phyloP scores from a whole-genome alignment of 257 asterid species.

The Solanum neorickii region DNA sequence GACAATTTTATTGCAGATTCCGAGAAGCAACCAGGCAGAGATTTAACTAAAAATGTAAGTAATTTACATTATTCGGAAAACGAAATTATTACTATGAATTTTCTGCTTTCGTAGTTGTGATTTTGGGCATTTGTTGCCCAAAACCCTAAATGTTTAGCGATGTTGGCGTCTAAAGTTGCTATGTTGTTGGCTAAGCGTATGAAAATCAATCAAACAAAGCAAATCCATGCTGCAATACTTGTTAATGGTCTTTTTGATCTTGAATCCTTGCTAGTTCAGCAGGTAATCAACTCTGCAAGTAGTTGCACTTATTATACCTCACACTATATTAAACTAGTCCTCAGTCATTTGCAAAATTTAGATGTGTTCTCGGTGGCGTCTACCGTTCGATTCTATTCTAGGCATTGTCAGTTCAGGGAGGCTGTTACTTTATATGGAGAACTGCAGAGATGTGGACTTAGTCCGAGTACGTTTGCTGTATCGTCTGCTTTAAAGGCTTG shows the following conservation, averaged over 20 bases:
- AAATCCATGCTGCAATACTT: conserved; percentile 54
- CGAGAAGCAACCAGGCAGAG: not conserved
- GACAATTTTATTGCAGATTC: not conserved
- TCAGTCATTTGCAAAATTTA: conserved; percentile 20
- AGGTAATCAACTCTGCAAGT: conserved; percentile 19
- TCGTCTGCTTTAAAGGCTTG: conserved; percentile 68
- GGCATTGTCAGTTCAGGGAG: conserved; percentile 43
- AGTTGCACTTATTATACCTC: conserved; percentile 10
- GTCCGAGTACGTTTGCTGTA: conserved; percentile 53
- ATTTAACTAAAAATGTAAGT: not conserved
- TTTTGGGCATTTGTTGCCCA: not conserved
- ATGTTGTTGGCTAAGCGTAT: conserved; percentile 24
- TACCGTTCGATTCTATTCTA: conserved; percentile 55
- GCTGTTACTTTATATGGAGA: conserved; percentile 41
- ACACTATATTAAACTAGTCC: conserved; percentile 26
- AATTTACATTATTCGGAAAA: not conserved
- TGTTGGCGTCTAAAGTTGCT: conserved; percentile 24
- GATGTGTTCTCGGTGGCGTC: conserved; percentile 32
- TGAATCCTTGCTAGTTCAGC: conserved; percentile 33
- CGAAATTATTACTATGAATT: not conserved
- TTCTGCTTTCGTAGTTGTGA: not conserved
- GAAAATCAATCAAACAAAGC: conserved; percentile 33
- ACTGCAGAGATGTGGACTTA: conserved; percentile 34
- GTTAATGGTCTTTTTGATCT: conserved; percentile 25
- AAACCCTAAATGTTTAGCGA: not conserved